Conservation (phyloP, 192 early-diverging fungal species). For the Phycomyces nitens region DNA sequence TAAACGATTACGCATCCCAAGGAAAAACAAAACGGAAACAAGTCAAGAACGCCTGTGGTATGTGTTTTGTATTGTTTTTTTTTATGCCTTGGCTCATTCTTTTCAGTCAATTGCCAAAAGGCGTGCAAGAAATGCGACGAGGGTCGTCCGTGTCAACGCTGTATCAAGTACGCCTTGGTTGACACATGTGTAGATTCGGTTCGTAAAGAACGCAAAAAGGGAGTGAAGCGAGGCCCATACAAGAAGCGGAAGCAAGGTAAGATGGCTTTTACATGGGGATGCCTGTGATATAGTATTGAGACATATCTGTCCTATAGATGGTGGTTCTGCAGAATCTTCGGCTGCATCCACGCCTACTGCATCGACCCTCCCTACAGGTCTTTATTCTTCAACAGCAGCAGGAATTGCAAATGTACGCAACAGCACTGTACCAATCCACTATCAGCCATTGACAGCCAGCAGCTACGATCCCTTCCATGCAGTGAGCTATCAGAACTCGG, state of each 20-base stretch:
- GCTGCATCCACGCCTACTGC: conserved; percentile 19
- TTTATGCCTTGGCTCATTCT: neutral
- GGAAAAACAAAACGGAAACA: conserved; percentile 57
- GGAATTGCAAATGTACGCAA: neutral
- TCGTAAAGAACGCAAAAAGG: conserved; percentile 78
- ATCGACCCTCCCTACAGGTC: conserved; percentile 2
- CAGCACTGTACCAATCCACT: conserved; percentile 19
- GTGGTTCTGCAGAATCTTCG: conserved; percentile 15
- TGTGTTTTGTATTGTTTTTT: neutral
- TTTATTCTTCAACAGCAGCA: conserved; percentile 10
- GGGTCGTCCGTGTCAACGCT: conserved; percentile 77
- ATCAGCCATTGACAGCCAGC: conserved; percentile 4
- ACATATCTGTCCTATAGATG: conserved; percentile 2
- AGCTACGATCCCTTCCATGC: conserved; percentile 24
- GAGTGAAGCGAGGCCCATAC: conserved; percentile 81
- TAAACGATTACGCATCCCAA: conserved; percentile 20
- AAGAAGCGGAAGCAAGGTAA: conserved; percentile 49
- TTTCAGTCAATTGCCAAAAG: conserved; percentile 76
- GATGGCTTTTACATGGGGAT: neutral
- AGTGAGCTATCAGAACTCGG: conserved; percentile 4
- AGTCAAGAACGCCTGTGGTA: conserved; percentile 90
- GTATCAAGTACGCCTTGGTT: conserved; percentile 65
- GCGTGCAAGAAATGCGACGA: conserved; percentile 92
- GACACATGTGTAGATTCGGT: conserved; percentile 72
- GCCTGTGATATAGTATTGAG: neutral